Base-by-base conservation (phyloP, 2,329 filamentous ascomycete genomes). In the Phaeomoniella chlamydospora region DNA sequence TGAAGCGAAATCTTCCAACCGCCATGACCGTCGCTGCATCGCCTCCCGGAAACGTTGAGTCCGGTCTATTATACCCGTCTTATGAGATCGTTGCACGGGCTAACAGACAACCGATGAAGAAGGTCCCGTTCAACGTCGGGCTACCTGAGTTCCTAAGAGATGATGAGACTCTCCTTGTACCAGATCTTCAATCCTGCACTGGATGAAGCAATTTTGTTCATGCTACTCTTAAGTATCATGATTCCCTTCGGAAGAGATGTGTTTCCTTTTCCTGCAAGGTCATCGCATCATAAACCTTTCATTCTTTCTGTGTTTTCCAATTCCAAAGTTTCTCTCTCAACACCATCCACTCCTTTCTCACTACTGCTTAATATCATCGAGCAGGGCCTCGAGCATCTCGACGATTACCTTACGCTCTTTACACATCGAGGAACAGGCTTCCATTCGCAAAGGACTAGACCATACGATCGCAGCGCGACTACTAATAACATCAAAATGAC, bases 301-400 rank as follows among this genome's bases (percentile, higher is more conserved):
- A 9, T 6, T 26, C 22, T 26, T 26, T 26, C 22, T n/a, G n/a
- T n/a, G n/a, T n/a, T 9, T 26, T 26, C n/a, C 22, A 9, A 6
- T 26, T 26, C 22, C n/a, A n/a, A 26, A 26, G 22, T 26, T 26
- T 26, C 22, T 26, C n/a, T 6, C 22, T 26, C 22, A 26, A 9
- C 22, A n/a, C 6, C 22, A n/a, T 26, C n/a, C 22, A 6, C n/a
- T 26, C 22, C 22, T 26, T 26, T 26, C n/a, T 26, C 6, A 9
- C 6, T 26, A 26, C 22, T 26, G 6, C 22, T 9, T n/a, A 9
- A n/a, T 26, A n/a, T 26, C 22, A 26, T 26, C 22, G 22, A 26
- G 22, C 22, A 34, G 32, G 32, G 14, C 16, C 16, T 34, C 11
- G 14, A 34, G 14, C 32, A 34, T 17, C 18, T 34, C 32, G 32